These are phyloP conservation scores for Cerioporus squamosus DNA, from an alignment of 1,284 basidiomycete species.

Conservation along the genomic window DNA sequence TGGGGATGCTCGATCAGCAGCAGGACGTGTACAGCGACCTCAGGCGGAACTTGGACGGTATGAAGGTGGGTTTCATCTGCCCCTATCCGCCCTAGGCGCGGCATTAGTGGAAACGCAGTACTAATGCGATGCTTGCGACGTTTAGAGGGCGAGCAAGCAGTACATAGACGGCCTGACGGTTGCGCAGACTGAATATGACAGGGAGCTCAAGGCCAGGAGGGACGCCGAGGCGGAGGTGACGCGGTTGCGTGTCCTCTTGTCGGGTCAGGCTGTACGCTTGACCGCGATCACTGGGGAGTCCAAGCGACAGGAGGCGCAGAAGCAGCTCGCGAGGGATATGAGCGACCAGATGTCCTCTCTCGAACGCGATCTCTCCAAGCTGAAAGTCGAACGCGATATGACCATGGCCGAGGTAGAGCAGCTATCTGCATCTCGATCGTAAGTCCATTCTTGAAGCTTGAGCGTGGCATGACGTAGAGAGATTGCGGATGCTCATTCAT, in stretches of 20 bases:
- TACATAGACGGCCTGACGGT: slow-evolving; percentile 92
- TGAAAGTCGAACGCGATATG: slow-evolving; percentile 91
- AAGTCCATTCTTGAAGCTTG: slow-evolving; percentile 18
- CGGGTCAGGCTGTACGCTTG: slow-evolving; percentile 88
- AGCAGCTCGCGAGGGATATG: slow-evolving; percentile 81
- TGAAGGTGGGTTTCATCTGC: slow-evolving; percentile 65
- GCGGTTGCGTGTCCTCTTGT: slow-evolving; percentile 81
- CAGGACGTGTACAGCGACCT: slow-evolving; percentile 69
- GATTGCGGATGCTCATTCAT: not conserved
- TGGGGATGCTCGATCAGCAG: slow-evolving; percentile 71
- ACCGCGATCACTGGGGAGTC: slow-evolving; percentile 83
- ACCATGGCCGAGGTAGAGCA: slow-evolving; percentile 93
- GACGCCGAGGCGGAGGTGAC: slow-evolving; percentile 94
- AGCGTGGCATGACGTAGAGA: no score
- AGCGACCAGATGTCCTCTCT: slow-evolving; percentile 77
- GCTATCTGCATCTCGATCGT: slow-evolving; percentile 77
- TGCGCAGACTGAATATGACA: slow-evolving; percentile 93
- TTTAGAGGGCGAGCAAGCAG: slow-evolving; percentile 84
- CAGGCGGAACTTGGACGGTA: slow-evolving; percentile 81
- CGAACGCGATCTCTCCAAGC: slow-evolving; percentile 85
- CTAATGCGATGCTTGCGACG: not conserved
- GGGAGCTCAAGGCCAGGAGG: slow-evolving; percentile 83
- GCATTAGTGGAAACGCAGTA: not conserved
- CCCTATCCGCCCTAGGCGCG: not conserved
- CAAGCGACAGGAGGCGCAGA: slow-evolving; percentile 77